A percentile compares a stretch with the other conserved stretches of the same genome.
Conservation (phyloP, 768 basidiomycete genomes). For the Termitomyces sp. region DNA sequence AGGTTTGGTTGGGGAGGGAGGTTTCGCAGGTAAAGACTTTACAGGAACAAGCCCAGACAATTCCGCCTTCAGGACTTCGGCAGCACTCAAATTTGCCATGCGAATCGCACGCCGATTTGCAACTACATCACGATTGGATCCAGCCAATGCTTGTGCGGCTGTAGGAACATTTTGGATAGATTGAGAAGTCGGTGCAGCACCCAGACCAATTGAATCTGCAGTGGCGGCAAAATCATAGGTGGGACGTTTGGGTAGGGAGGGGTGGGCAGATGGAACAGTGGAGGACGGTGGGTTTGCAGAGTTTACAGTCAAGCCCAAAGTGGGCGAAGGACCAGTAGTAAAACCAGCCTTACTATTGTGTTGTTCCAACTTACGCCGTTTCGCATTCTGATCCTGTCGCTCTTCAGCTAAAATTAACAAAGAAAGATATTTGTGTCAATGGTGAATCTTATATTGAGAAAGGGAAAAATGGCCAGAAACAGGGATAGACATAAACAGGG, state of each 20-base stretch:
- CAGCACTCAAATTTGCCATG: slow-evolving; percentile 96
- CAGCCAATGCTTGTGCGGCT: slow-evolving; percentile 72
- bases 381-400: slow-evolving; percentile 87
- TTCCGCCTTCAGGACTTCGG: slow-evolving; percentile 91
- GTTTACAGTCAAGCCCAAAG: slow-evolving; percentile 43
- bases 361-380: slow-evolving; percentile 73
- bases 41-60: slow-evolving; percentile 56
- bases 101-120: slow-evolving; percentile 87
- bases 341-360: slow-evolving; percentile 37
- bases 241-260: slow-evolving; percentile 64
- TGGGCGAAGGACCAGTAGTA: slow-evolving; percentile 43
- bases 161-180: slow-evolving; percentile 54
- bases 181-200: slow-evolving; percentile 56
- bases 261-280: slow-evolving; percentile 36
- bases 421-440: slow-evolving; percentile 23
- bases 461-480: slow-evolving; percentile 9
- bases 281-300: slow-evolving; percentile 34
- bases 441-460: slow-evolving; percentile 16
- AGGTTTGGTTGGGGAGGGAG: slow-evolving; percentile 23
- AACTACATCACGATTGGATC: slow-evolving; percentile 88
- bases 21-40: slow-evolving; percentile 38
- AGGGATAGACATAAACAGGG: slow-evolving; percentile 13
- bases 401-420: slow-evolving; percentile 71
- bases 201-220: slow-evolving; percentile 75
- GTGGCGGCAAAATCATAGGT: slow-evolving; percentile 67